Evolutionary conservation across 1,284 basidiomycete species (phyloP), one percentile per base, ranked within the genome.

Genomic region (Athelia psychrophila): DNA sequence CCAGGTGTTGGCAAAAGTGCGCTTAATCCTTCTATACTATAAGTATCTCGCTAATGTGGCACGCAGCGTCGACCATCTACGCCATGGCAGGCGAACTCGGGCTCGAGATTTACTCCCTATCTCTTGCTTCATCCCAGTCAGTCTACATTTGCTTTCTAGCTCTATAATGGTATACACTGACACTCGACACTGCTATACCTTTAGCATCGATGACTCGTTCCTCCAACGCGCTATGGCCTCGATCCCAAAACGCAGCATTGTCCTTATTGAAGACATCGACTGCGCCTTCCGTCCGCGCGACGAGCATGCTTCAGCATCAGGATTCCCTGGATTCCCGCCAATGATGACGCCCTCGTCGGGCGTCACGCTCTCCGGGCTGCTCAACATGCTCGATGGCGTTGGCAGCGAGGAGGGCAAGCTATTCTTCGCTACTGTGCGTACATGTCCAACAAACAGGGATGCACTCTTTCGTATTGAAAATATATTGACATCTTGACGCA

Each of bases 61-160:
- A 54, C 42, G 47, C 55, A 75, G 77, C 72, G 32, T 80, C 78
- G 1, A 80, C 80, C 3, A 82, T 85, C 27, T 82, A 82, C 55
- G 81, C 81, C 8, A 44, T 72, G 72, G 81, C 83, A 3, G 78
- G 81, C 2, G 81, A 81, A 63, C 70, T 85, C 2, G 74, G 76
- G 19, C 68, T 84, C 12, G 81, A 84, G 56, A 80, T 85, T 19
- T 85, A 81, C 54, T 71, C 78, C 0, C 60, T 86, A 8, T 80
- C 79, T 1, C 66, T 86, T 3, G 73, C 80, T 1, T 71, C 77
- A 20, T 65, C 69, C 27, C 74, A 71, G 78, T 80, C 58, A 36
- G 75, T 67, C 30, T 6, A 30, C 13, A 10, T 24, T 30, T 30
- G 16, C 24, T 5, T 4, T 13, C 5, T 30, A 13, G 27, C 27